Evolutionary conservation across 2,329 filamentous ascomycete species (phyloP), one percentile per base, ranked within the genome.

Genomic region (Neopestalotiopsis sp.): DNA sequence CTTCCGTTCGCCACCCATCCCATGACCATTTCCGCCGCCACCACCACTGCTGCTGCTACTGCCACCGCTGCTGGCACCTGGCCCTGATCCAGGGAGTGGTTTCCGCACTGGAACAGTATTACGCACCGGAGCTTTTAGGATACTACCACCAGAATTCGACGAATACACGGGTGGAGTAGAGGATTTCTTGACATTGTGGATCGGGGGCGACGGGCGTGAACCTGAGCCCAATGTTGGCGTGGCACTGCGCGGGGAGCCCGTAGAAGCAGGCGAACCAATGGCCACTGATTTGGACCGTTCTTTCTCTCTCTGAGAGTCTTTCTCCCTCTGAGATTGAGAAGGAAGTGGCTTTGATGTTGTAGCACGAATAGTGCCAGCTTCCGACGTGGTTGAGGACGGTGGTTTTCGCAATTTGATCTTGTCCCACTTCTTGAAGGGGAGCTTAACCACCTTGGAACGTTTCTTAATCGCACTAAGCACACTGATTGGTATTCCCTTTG

Each of bases 401-500:
- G 68, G 28, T 70, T 71, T 20, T 62, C 69, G 64, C 9, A 38
- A 40, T 14, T 71, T 74, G 42, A 79, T 42, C 66, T 67, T 74
- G 20, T 78, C 64, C 76, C 76, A 79, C 3, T 58, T 66, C 0
- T 65, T 72, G 49, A 79, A 79, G 57, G 77, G 77, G 38, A 79
- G n/a, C 10, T 69, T 78, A 24, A 78, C 71, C 2, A 73, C 7
- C 56, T 71, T 75, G n/a, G 68, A 67, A 24, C 65, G 66, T 28
- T 71, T 73, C 34, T 73, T 69, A 28, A 78, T 68, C n/a, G 70
- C 69, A 24, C 70, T 71, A 14, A 61, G 32, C 14, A 34, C 32
- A 17, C 28, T 68, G 34, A 38, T 64, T 1, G 73, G 71, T 12
- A 79, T 74, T 9, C 57, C 71, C 49, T 74, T 76, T 5, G 76